Evolutionary conservation across 148 eudicot species (phyloP).

Genomic region (Rhododendron griersonianum): DNA sequence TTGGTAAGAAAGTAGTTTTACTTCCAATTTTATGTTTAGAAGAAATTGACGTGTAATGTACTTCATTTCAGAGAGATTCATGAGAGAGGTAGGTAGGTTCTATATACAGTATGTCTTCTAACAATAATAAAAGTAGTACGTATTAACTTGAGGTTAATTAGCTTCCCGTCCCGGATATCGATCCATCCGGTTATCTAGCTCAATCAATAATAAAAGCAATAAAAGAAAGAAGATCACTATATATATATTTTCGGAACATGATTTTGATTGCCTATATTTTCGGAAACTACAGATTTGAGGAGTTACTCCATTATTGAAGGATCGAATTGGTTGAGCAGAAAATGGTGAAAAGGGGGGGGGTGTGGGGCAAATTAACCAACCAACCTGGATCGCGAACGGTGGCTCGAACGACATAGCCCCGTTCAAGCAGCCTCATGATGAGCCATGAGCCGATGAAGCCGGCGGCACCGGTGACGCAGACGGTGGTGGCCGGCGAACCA

Average conservation of each 20-base stretch:
- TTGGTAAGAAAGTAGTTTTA: neutral
- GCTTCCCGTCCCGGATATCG: too few species aligned
- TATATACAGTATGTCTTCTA: neutral
- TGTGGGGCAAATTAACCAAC: too few species aligned
- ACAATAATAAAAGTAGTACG: too few species aligned
- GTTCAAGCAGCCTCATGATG: conserved; percentile 63
- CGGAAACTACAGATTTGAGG: neutral
- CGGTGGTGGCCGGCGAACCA: conserved; percentile 11
- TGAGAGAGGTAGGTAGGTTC: neutral
- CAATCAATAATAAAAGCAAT: too few species aligned
- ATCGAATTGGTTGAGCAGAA: too few species aligned
- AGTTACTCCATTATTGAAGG: too few species aligned
- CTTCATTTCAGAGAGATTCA: neutral
- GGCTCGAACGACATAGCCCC: conserved; percentile 57
- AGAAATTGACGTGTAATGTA: neutral
- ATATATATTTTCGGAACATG: too few species aligned
- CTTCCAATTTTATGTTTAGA: neutral
- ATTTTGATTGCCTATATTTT: neutral
- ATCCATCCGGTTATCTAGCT: too few species aligned
- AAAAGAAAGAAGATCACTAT: too few species aligned
- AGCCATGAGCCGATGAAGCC: conserved; percentile 80
- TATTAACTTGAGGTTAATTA: too few species aligned
- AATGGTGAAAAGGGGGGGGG: too few species aligned
- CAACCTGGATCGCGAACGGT: conserved; percentile 68
- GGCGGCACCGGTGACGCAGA: conserved; percentile 72